Percentiles rank a stretch among this genome's conserved stretches.
Evolutionary conservation across 2,329 filamentous ascomycete genomes (phyloP).

Genomic region (Harringtonia aguacate): DNA sequence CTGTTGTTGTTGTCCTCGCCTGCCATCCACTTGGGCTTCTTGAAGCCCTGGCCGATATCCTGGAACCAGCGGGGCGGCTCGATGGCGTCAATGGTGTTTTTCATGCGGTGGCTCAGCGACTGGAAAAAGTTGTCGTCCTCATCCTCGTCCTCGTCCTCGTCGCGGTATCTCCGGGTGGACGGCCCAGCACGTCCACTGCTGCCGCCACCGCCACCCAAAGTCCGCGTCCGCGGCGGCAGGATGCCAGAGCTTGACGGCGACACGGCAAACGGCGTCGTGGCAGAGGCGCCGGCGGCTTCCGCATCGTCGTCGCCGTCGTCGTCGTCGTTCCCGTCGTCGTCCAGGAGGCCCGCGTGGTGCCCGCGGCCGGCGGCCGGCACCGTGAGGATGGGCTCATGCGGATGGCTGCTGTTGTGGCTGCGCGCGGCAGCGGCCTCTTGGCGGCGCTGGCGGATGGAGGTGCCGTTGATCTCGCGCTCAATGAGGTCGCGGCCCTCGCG

Average conservation of each 20-base stretch:
- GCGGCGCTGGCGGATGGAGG: conserved; percentile 39
- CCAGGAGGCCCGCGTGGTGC: conserved; percentile 18
- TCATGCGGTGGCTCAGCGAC: conserved; percentile 72
- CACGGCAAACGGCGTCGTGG: conserved; percentile 32
- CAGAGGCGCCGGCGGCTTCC: conserved; percentile 16
- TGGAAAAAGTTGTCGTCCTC: conserved; percentile 77
- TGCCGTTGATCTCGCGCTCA: conserved; percentile 68
- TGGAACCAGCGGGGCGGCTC: conserved; percentile 76
- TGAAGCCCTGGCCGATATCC: conserved; percentile 57
- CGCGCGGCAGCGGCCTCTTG: conserved; percentile 28
- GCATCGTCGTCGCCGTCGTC: conserved; percentile 5
- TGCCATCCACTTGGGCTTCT: conserved; percentile 73
- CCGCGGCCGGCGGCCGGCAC: conserved; percentile 15
- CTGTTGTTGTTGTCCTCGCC: conserved; percentile 38
- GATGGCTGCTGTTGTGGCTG: background rate
- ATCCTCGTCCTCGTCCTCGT: conserved; percentile 34
- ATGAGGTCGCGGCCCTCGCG: conserved; percentile 86
- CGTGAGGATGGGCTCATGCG: background rate
- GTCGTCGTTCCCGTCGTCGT: conserved; percentile 17
- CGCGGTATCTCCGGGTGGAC: background rate
- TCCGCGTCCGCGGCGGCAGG: conserved; percentile 14
- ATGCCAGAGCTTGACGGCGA: conserved; percentile 19
- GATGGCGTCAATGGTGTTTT: conserved; percentile 81
- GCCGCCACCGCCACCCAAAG: conserved; percentile 18
- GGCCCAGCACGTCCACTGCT: conserved; percentile 8